Evolutionary conservation across 179 eudicot genomes (phyloP).

Genomic region (Heliamphora pulchella): DNA sequence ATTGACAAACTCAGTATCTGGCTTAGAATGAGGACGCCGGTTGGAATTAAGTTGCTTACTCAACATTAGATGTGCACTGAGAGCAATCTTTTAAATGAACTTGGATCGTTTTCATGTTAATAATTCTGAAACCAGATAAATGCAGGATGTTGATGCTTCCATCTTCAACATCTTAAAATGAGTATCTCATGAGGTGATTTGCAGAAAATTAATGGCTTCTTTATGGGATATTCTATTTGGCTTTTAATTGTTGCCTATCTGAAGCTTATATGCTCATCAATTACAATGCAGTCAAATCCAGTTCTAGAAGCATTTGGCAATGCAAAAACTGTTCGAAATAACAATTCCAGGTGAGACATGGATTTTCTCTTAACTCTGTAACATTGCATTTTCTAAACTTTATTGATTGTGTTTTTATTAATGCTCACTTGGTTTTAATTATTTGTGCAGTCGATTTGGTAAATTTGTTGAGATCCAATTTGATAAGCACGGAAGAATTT

Average conservation of each 20-base stretch:
- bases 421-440: slow-evolving; percentile 13
- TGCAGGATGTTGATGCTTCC: background rate
- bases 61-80: background rate
- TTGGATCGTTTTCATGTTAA: background rate
- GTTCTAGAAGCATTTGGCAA: slow-evolving; percentile 99
- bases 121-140: background rate
- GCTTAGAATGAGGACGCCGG: background rate
- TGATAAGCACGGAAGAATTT: slow-evolving; percentile 86
- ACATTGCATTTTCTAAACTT: background rate
- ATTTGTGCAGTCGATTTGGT: slow-evolving; percentile 79
- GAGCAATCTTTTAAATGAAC: background rate
- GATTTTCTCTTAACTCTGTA: slow-evolving; percentile 12
- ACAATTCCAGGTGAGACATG: slow-evolving; percentile 77
- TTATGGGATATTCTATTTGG: background rate
- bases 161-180: background rate
- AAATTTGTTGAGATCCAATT: slow-evolving; percentile 98
- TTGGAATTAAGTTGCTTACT: background rate
- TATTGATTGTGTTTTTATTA: background rate
- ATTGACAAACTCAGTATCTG: slow-evolving; percentile 1
- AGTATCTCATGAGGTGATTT: background rate
- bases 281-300: slow-evolving; percentile 77
- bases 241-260: slow-evolving; percentile 1
- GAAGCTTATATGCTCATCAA: slow-evolving; percentile 12
- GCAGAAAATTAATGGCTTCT: background rate
- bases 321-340: slow-evolving; percentile 90